Percentiles rank a stretch among this genome's conserved stretches.
Evolutionary conservation across 179 eudicot species (phyloP).

Genomic region (Silene vulgaris): DNA sequence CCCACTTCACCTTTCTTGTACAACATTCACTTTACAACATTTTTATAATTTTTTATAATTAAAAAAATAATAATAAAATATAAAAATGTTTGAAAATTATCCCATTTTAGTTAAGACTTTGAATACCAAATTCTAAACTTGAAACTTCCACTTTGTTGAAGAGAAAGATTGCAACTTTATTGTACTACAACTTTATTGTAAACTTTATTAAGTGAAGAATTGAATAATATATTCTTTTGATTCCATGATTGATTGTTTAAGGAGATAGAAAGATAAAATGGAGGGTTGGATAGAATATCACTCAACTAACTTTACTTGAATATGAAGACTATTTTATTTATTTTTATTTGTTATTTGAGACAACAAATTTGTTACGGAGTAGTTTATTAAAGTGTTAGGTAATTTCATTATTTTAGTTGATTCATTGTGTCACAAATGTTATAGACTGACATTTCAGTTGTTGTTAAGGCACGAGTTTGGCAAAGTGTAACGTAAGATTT

Average conservation of each 20-base stretch:
- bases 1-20: conserved; percentile 28
- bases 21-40: conserved; percentile 16
- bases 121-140: conserved; percentile 20
- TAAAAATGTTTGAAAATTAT: conserved; percentile 5
- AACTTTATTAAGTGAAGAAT: not conserved
- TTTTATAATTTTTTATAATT: conserved; percentile 1
- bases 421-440: conserved; percentile 7
- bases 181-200: conserved; percentile 20
- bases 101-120: conserved; percentile 20
- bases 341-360: conserved; percentile 16
- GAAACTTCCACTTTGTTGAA: conserved; percentile 21
- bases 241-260: conserved; percentile 27
- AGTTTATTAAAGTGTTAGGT: conserved; percentile 32
- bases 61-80: conserved; percentile 2
- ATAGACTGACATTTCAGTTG: conserved; percentile 9
- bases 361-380: conserved; percentile 22
- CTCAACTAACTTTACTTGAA: conserved; percentile 68
- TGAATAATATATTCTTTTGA: conserved; percentile 25
- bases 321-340: conserved; percentile 52
- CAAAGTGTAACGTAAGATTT: conserved; percentile 5
- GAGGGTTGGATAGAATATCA: conserved; percentile 46
- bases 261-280: conserved; percentile 14
- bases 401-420: conserved; percentile 18
- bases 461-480: conserved; percentile 1
- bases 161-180: conserved; percentile 23